Conservation (phyloP, 352 stramenopile species). For the Globisporangium nunn region DNA sequence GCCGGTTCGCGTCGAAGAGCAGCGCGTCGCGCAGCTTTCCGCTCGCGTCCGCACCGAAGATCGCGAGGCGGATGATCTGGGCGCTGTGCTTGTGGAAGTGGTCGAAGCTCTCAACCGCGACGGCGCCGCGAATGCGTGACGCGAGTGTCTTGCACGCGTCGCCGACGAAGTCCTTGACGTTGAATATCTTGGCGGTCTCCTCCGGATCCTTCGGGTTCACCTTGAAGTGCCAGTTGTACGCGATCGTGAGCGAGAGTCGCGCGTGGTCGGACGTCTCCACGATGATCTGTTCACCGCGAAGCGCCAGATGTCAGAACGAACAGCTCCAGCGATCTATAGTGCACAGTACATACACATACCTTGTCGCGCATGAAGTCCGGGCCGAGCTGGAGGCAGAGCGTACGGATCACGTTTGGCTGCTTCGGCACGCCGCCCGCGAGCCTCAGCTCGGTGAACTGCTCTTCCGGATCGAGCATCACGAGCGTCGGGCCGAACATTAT, state of each 20-base stretch:
- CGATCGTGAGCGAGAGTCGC: slow-evolving; percentile 64
- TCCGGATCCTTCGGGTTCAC: slow-evolving; percentile 40
- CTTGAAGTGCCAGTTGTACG: slow-evolving; percentile 82
- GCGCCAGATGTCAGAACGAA: neutral
- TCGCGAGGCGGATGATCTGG: slow-evolving; percentile 74
- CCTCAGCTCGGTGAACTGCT: slow-evolving; percentile 77
- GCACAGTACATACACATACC: slow-evolving; percentile 6
- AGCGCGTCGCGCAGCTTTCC: slow-evolving; percentile 48
- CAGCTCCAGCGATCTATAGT: too few relatives aligned
- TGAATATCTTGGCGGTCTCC: slow-evolving; percentile 70
- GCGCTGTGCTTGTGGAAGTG: slow-evolving; percentile 82
- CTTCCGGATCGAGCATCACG: slow-evolving; percentile 74
- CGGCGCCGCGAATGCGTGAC: slow-evolving; percentile 65
- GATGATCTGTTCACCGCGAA: slow-evolving; percentile 31
- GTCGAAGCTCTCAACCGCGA: slow-evolving; percentile 68
- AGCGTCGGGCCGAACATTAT: slow-evolving; percentile 78
- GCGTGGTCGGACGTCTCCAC: slow-evolving; percentile 79
- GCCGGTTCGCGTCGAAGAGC: slow-evolving; percentile 65
- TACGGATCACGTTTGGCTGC: slow-evolving; percentile 72
- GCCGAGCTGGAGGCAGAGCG: slow-evolving; percentile 68
- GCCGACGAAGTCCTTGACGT: slow-evolving; percentile 75
- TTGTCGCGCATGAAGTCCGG: slow-evolving; percentile 82
- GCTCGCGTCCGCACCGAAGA: slow-evolving; percentile 59
- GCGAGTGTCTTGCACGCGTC: slow-evolving; percentile 78
- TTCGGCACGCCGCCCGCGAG: slow-evolving; percentile 66